These are phyloP conservation scores for Zygosaccharomyces gambellarensis DNA, from an alignment of 805 yeast species.

Conservation along the genomic window DNA sequence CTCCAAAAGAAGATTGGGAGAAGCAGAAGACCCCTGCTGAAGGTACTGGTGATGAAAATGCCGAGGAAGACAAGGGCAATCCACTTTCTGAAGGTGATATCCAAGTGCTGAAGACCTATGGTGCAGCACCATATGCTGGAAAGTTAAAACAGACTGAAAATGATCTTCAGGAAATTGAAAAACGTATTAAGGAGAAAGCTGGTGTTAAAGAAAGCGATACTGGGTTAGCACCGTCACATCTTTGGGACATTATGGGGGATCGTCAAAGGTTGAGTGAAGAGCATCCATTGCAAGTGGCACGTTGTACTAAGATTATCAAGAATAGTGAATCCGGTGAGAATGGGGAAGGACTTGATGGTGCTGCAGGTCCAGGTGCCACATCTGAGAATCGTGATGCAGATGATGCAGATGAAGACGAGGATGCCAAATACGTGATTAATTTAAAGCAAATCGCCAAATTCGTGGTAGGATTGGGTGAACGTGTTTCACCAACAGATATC, in stretches of 20 bases:
- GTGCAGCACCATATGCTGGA: constrained; percentile 92
- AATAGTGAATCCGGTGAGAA: constrained; percentile 40
- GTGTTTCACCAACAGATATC: constrained; percentile 96
- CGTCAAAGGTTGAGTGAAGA: constrained; percentile 88
- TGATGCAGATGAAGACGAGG: constrained; percentile 65
- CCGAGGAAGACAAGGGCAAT: constrained; percentile 63
- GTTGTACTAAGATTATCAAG: constrained; percentile 95
- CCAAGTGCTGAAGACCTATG: constrained; percentile 93
- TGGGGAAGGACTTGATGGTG: constrained; percentile 19
- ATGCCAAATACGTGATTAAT: constrained; percentile 89
- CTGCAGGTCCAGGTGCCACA: constrained; percentile 18
- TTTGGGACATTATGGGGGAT: constrained; percentile 98
- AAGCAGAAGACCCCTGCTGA: constrained; percentile 88
- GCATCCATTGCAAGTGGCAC: constrained; percentile 95
- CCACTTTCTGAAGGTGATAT: constrained; percentile 96
- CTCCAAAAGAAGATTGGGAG: constrained; percentile 99
- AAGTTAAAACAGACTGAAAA: constrained; percentile 76
- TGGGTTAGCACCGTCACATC: constrained; percentile 92
- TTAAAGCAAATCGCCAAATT: constrained; percentile 97
- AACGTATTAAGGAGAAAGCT: constrained; percentile 86
- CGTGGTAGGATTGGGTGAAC: constrained; percentile 93
- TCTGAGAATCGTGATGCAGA: constrained; percentile 17
- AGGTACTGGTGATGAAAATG: constrained; percentile 45
- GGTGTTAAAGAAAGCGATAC: constrained; percentile 96
- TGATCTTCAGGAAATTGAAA: constrained; percentile 80